Evolutionary conservation across 805 yeast genomes (phyloP).

Genomic region (Brettanomyces sp.): DNA sequence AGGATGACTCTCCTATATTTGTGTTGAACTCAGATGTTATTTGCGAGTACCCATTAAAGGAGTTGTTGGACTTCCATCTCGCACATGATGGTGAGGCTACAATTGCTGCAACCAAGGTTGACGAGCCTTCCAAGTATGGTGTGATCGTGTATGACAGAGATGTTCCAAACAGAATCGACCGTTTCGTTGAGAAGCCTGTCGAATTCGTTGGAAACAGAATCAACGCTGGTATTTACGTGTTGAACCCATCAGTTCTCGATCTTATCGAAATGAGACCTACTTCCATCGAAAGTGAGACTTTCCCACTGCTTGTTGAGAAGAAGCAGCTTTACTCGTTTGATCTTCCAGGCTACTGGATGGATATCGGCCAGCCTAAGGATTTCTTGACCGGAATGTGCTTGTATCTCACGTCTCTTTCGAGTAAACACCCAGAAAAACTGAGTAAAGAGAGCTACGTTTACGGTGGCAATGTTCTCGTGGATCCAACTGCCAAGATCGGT

Average conservation of each 20-base stretch:
- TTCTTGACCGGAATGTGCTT: constrained; percentile 92
- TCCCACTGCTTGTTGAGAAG: constrained; percentile 90
- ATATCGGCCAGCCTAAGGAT: constrained; percentile 99
- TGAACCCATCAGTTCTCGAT: constrained; percentile 96
- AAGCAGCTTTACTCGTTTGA: constrained; percentile 89
- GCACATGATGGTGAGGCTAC: constrained; percentile 98
- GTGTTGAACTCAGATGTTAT: constrained; percentile 97
- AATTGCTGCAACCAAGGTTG: constrained; percentile 98
- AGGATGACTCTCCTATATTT: constrained; percentile 94
- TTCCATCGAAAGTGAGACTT: constrained; percentile 98
- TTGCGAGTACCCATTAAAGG: constrained; percentile 96
- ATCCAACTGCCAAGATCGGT: constrained; percentile 90
- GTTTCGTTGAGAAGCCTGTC: constrained; percentile 99
- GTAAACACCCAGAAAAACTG: constrained; percentile 63
- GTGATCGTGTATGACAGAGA: constrained; percentile 97
- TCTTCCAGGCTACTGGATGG: constrained; percentile 99
- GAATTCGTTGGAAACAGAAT: constrained; percentile 99
- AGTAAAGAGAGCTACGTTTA: constrained; percentile 60
- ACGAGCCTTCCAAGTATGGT: constrained; percentile 99
- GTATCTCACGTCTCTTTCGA: constrained; percentile 78
- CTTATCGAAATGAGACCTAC: constrained; percentile 97
- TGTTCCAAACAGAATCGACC: constrained; percentile 90
- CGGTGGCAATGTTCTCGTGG: constrained; percentile 90
- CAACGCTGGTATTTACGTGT: constrained; percentile 96
- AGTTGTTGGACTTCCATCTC: constrained; percentile 85